phyloP scores from a whole-genome alignment of 805 yeast genomes.

The Isabelozyma gotoi region DNA sequence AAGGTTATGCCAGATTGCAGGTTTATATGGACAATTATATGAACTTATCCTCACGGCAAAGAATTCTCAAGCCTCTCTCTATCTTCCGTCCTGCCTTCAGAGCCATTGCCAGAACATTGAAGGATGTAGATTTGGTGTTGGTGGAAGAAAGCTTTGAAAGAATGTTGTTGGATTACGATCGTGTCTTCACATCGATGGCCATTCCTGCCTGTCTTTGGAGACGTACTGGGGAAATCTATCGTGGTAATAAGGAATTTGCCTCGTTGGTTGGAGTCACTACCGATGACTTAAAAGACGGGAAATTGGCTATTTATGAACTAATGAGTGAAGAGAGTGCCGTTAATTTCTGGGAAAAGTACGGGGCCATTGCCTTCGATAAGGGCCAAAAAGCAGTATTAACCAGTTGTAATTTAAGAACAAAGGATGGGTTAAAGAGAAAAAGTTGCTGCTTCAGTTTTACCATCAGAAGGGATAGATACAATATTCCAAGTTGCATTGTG shows the following conservation, averaged over 20 bases:
- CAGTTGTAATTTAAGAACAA: slow-evolving; percentile 81
- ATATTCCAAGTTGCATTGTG: slow-evolving; percentile 93
- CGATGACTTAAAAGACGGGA: slow-evolving; percentile 90
- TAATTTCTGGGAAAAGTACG: slow-evolving; percentile 96
- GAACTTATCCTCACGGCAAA: slow-evolving; percentile 78
- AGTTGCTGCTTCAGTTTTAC: slow-evolving; percentile 95
- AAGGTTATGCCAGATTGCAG: slow-evolving; percentile 88
- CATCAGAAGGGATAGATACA: slow-evolving; percentile 86
- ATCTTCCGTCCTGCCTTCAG: slow-evolving; percentile 90
- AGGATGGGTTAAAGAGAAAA: slow-evolving; percentile 75
- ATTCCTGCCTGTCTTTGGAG: slow-evolving; percentile 98
- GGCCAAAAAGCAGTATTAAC: slow-evolving; percentile 94
- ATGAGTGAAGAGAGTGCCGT: slow-evolving; percentile 97
- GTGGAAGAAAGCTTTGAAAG: slow-evolving; percentile 95
- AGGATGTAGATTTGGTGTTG: slow-evolving; percentile 85
- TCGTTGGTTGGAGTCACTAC: slow-evolving; percentile 85
- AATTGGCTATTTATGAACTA: slow-evolving; percentile 85
- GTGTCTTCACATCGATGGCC: slow-evolving; percentile 96
- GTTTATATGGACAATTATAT: slow-evolving; percentile 90
- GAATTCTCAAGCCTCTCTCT: slow-evolving; percentile 82
- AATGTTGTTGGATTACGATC: slow-evolving; percentile 87
- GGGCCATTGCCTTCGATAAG: slow-evolving; percentile 93
- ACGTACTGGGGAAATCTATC: slow-evolving; percentile 91
- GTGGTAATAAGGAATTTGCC: slow-evolving; percentile 96
- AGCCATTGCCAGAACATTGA: slow-evolving; percentile 85